phyloP scores from a whole-genome alignment of 257 asterid genomes.

The Przewalskia tangutica region DNA sequence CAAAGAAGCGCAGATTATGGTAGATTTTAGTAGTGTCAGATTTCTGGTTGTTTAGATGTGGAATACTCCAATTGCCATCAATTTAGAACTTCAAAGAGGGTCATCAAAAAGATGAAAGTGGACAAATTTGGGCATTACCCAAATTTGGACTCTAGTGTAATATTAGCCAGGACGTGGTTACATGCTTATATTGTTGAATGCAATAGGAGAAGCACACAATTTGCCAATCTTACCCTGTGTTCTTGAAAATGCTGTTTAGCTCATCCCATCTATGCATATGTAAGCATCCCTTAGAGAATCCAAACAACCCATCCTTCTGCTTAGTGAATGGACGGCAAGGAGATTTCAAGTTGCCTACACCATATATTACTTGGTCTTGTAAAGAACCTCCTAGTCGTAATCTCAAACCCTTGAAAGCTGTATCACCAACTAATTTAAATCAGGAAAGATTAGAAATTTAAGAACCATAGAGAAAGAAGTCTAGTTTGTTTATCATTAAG shows the following conservation, averaged over 20 bases:
- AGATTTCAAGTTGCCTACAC: constrained; percentile 41
- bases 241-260: constrained; percentile 60
- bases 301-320: constrained; percentile 68
- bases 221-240: constrained; percentile 51
- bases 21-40: neutral
- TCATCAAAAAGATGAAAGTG: neutral
- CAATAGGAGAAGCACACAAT: neutral
- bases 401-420: constrained; percentile 81
- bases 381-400: constrained; percentile 87
- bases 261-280: constrained; percentile 88
- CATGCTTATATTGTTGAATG: neutral
- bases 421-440: constrained; percentile 11
- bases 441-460: neutral
- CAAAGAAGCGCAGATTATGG: neutral
- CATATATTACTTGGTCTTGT: constrained; percentile 83
- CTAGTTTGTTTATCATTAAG: neutral
- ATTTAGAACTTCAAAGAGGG: neutral
- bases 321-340: constrained; percentile 53
- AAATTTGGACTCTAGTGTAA: neutral
- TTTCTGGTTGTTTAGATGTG: neutral
- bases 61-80: neutral
- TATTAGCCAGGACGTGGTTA: neutral
- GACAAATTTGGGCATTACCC: neutral
- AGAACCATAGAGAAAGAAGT: neutral
- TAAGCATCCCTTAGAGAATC: constrained; percentile 87